Conservation (phyloP, 371 early-diverging fungal genomes). For the Actinomucor elegans region DNA sequence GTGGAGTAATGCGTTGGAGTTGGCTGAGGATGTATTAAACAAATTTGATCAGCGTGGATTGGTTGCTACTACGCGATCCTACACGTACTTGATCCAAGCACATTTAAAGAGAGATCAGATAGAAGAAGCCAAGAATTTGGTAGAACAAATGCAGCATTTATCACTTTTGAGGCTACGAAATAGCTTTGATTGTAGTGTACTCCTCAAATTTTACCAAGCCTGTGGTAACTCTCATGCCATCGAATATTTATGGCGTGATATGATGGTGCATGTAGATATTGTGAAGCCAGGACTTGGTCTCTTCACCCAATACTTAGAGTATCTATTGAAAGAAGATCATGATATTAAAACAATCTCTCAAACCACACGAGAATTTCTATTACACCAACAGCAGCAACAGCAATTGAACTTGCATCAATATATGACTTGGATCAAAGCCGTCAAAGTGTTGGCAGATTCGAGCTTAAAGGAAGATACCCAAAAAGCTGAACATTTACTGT, state of each 20-base stretch:
- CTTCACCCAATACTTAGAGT: slow-evolving; percentile 32
- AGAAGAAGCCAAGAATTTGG: slow-evolving; percentile 17
- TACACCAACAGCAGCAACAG: not conserved
- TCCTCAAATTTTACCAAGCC: slow-evolving; percentile 29
- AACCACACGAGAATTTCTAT: not conserved
- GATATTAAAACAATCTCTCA: not conserved
- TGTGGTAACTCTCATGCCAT: slow-evolving; percentile 32
- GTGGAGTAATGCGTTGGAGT: slow-evolving; percentile 8
- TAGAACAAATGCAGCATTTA: slow-evolving; percentile 32
- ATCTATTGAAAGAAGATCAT: slow-evolving; percentile 10
- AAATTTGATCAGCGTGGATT: slow-evolving; percentile 14
- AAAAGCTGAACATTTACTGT: slow-evolving; percentile 11
- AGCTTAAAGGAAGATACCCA: not conserved
- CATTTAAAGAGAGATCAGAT: slow-evolving; percentile 23
- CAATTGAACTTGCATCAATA: slow-evolving; percentile 8
- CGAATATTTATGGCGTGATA: slow-evolving; percentile 43
- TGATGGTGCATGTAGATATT: slow-evolving; percentile 21
- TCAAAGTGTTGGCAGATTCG: not conserved
- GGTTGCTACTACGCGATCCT: slow-evolving; percentile 40
- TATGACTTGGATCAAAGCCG: slow-evolving; percentile 16
- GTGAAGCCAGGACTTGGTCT: slow-evolving; percentile 26
- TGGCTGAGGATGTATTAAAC: slow-evolving; percentile 26
- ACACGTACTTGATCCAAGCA: slow-evolving; percentile 36
- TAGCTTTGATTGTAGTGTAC: slow-evolving; percentile 33
- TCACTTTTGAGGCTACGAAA: slow-evolving; percentile 17